Conservation (phyloP, 2,329 filamentous ascomycete genomes). For the Exophiala dermatitidis region DNA sequence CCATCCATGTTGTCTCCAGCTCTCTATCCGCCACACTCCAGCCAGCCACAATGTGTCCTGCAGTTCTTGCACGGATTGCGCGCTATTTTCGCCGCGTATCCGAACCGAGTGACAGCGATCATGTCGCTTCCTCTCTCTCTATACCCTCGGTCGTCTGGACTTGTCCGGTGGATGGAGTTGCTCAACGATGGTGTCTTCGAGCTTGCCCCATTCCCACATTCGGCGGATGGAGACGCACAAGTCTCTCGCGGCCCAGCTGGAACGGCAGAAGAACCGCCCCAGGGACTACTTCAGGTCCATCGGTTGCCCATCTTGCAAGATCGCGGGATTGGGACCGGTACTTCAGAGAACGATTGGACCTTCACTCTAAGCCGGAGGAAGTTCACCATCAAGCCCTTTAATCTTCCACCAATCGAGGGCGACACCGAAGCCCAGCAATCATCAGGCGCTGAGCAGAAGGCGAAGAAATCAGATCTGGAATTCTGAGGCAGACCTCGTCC, state of each 20-base stretch:
- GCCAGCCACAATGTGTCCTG: conserved; percentile 65
- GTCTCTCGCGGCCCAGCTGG: conserved; percentile 33
- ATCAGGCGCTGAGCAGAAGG: conserved; percentile 39
- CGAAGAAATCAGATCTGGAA: conserved; percentile 63
- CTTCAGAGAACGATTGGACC: conserved; percentile 74
- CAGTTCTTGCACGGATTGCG: conserved; percentile 75
- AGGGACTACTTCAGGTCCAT: conserved; percentile 79
- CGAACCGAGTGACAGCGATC: conserved; percentile 60
- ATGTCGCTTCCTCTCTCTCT: conserved; percentile 73
- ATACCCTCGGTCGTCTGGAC: conserved; percentile 65
- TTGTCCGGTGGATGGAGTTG: conserved; percentile 79
- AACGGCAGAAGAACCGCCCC: conserved; percentile 64
- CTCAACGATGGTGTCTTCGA: conserved; percentile 81
- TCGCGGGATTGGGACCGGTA: conserved; percentile 66
- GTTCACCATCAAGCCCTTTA: conserved; percentile 80
- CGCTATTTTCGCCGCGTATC: conserved; percentile 62
- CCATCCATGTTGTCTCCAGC: conserved; percentile 82
- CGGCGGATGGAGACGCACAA: conserved; percentile 38
- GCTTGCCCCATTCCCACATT: conserved; percentile 65
- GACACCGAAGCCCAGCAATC: conserved; percentile 57
- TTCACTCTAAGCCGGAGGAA: conserved; percentile 81
- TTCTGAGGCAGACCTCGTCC: conserved; percentile 48
- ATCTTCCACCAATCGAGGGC: conserved; percentile 76
- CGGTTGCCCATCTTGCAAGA: conserved; percentile 79
- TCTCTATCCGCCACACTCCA: conserved; percentile 63